Percentiles rank a stretch among this genome's conserved stretches.
Conservation (phyloP, 2,329 filamentous ascomycete species). For the Xylaria sp. region DNA sequence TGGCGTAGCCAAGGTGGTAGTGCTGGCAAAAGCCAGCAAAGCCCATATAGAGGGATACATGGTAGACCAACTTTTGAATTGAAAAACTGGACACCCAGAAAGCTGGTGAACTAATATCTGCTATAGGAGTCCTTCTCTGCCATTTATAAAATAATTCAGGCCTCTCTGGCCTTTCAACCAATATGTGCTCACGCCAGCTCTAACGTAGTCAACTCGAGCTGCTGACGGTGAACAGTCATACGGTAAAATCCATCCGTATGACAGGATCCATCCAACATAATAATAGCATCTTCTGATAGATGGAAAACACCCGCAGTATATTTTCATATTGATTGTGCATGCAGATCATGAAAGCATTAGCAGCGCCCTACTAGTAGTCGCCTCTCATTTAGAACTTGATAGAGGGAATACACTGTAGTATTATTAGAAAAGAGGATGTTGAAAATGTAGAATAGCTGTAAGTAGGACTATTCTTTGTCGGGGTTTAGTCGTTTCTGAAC, state of each 20-base stretch:
- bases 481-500: slow-evolving; percentile 1
- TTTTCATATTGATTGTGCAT: not conserved
- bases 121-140: not conserved
- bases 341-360: slow-evolving; percentile 3
- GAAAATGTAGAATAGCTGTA: not conserved
- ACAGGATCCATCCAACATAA: not conserved
- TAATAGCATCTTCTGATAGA: not conserved
- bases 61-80: not conserved
- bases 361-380: not conserved
- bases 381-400: not conserved
- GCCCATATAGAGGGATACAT: slow-evolving; percentile 21
- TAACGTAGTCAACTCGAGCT: not conserved
- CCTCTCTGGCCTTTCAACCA: not conserved
- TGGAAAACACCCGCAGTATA: not conserved
- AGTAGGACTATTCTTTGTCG: not conserved
- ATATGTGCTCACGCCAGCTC: not conserved
- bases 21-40: slow-evolving; percentile 23
- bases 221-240: not conserved
- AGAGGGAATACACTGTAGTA: not conserved
- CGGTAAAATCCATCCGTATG: not conserved
- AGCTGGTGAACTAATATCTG: not conserved
- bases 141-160: slow-evolving; percentile 8
- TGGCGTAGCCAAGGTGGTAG: slow-evolving; percentile 7
- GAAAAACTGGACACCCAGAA: not conserved
- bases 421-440: not conserved